Percentiles rank a stretch among this genome's conserved stretches.
These are phyloP conservation scores for Penicillium psychrosexuale DNA, from an alignment of 2,329 filamentous ascomycete species.

Conservation along the genomic window DNA sequence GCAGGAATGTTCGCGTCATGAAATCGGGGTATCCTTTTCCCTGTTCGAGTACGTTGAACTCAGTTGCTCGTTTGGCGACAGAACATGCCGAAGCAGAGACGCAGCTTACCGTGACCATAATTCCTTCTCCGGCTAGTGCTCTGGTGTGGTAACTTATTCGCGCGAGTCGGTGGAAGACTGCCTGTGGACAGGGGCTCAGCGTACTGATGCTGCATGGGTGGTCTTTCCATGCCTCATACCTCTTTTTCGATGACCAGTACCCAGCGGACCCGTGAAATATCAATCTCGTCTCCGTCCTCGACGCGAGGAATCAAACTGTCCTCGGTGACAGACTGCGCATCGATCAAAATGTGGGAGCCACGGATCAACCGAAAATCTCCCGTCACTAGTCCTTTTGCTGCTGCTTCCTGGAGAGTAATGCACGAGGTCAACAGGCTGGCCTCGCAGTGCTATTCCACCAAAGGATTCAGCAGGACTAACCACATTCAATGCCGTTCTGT, in stretches of 20 bases:
- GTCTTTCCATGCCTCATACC: constrained; percentile 32
- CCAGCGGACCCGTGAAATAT: constrained; percentile 52
- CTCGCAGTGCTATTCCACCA: neutral
- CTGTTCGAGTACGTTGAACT: constrained; percentile 30
- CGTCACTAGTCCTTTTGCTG: constrained; percentile 44
- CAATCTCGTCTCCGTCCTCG: constrained; percentile 44
- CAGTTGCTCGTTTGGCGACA: neutral
- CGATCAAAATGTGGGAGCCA: constrained; percentile 28
- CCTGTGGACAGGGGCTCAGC: constrained; percentile 38
- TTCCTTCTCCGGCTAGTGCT: constrained; percentile 44
- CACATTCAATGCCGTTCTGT: constrained; percentile 55
- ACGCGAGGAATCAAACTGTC: constrained; percentile 54
- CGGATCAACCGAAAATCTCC: constrained; percentile 33
- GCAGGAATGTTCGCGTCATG: constrained; percentile 54
- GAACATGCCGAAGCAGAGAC: neutral
- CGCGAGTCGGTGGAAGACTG: constrained; percentile 58
- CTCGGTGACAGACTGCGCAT: constrained; percentile 39
- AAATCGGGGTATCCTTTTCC: constrained; percentile 66
- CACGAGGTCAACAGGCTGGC: neutral
- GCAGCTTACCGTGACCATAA: constrained; percentile 54
- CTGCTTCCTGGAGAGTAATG: constrained; percentile 34
- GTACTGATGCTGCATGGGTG: neutral
- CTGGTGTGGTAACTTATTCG: constrained; percentile 47
- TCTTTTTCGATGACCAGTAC: constrained; percentile 64
- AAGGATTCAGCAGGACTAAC: constrained; percentile 39